Conservation (phyloP, 2,329 filamentous ascomycete genomes). For the Trichoderma brevicompactum region DNA sequence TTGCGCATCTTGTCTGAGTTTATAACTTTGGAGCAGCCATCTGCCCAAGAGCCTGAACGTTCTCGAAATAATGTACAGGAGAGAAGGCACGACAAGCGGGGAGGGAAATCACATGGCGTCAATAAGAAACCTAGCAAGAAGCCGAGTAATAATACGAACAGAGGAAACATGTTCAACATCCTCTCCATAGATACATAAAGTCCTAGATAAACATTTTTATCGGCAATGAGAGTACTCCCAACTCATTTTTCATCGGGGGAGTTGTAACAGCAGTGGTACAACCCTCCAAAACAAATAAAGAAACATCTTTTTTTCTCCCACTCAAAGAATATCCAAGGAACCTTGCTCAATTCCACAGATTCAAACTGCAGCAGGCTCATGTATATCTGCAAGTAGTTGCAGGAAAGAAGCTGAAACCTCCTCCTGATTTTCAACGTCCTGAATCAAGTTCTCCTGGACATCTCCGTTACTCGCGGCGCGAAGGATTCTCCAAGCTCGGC, state of each 20-base stretch:
- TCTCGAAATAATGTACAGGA: not conserved
- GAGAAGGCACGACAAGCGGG: conserved; percentile 4
- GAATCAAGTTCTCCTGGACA: conserved; percentile 54
- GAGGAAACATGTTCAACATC: conserved; percentile 29
- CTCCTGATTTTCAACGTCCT: conserved; percentile 50
- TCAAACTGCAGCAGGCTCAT: conserved; percentile 34
- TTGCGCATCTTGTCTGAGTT: conserved; percentile 32
- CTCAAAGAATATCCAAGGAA: not conserved
- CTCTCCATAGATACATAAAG: conserved; percentile 27
- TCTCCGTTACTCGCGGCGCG: conserved; percentile 52
- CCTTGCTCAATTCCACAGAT: too few species aligned
- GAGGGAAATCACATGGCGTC: not conserved
- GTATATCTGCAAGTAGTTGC: conserved; percentile 42
- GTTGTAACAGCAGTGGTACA: too few species aligned
- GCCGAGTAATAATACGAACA: not conserved
- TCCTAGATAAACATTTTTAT: not conserved
- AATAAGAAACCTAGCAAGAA: conserved; percentile 2
- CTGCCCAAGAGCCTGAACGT: not conserved
- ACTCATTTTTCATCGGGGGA: too few species aligned
- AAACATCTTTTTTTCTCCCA: not conserved
- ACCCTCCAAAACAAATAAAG: not conserved
- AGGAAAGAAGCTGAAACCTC: conserved; percentile 36
- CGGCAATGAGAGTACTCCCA: too few species aligned
- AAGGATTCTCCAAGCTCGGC: conserved; percentile 76
- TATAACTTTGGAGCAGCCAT: conserved; percentile 29